phyloP scores from a whole-genome alignment of 371 early-diverging fungal species.

The Mortierella sp. region DNA sequence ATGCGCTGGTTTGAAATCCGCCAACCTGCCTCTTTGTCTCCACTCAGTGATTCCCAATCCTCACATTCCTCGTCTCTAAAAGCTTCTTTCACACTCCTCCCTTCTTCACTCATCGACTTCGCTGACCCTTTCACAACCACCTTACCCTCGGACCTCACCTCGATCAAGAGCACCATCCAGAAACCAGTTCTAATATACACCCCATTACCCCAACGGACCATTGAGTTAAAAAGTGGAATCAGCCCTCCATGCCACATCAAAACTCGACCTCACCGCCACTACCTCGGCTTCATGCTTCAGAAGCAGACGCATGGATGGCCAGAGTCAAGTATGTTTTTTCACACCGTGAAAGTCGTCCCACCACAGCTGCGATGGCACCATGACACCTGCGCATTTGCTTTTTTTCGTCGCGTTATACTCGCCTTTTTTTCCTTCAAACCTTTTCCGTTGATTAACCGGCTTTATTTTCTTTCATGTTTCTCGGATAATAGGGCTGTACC shows the following conservation, averaged over 20 bases:
- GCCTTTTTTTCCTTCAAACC: neutral
- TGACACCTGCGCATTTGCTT: neutral
- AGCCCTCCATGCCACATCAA: constrained; percentile 29
- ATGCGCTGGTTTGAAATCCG: constrained; percentile 5
- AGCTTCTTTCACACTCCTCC: neutral
- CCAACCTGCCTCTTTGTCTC: neutral
- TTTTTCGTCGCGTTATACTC: neutral
- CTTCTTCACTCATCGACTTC: neutral
- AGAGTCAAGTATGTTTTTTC: constrained; percentile 41
- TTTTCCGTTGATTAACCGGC: neutral
- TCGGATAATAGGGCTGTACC: constrained; percentile 31
- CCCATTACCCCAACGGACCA: neutral
- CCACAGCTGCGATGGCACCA: neutral
- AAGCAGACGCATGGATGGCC: constrained; percentile 36
- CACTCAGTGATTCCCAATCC: neutral
- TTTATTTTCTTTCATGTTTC: neutral
- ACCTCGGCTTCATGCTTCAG: constrained; percentile 34
- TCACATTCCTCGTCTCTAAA: neutral
- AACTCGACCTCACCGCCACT: constrained; percentile 29
- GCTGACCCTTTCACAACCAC: neutral
- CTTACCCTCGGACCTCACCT: neutral
- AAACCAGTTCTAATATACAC: neutral
- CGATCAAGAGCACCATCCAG: neutral
- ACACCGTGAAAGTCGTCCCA: neutral
- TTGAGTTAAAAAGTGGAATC: neutral